phyloP scores from a whole-genome alignment of 2,329 filamentous ascomycete species.

The Hypoxylon sp. region DNA sequence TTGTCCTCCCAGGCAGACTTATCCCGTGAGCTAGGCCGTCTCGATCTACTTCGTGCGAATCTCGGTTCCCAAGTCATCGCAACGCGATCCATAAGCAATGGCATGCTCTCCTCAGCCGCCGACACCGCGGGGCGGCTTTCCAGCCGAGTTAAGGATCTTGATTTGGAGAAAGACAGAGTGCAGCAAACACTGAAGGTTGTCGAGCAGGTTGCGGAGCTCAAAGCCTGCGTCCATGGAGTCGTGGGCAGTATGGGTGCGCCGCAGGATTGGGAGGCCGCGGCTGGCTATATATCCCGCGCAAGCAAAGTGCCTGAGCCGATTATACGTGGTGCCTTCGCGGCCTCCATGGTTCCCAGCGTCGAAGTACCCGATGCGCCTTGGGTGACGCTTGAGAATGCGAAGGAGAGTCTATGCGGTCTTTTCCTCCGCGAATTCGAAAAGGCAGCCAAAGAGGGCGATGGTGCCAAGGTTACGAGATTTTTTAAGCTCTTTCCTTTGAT shows the following conservation, averaged over 20 bases:
- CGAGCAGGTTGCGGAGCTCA: slow-evolving; percentile 96
- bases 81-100: slow-evolving; percentile 86
- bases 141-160: slow-evolving; percentile 86
- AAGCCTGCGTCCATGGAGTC: slow-evolving; percentile 94
- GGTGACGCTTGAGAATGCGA: slow-evolving; percentile 87
- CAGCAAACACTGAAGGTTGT: slow-evolving; percentile 92
- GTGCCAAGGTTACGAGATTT: slow-evolving; percentile 91
- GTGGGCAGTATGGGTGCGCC: slow-evolving; percentile 97
- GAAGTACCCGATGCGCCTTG: slow-evolving; percentile 94
- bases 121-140: slow-evolving; percentile 89
- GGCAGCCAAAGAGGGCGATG: slow-evolving; percentile 88
- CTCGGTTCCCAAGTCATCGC: slow-evolving; percentile 89
- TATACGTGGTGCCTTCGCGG: slow-evolving; percentile 86
- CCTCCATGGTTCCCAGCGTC: slow-evolving; percentile 92
- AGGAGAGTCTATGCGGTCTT: slow-evolving; percentile 89
- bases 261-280: slow-evolving; percentile 98
- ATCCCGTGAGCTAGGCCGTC: slow-evolving; percentile 85
- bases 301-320: slow-evolving; percentile 85
- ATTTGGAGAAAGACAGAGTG: slow-evolving; percentile 91
- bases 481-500: slow-evolving; percentile 99
- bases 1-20: slow-evolving; percentile 89
- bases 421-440: slow-evolving; percentile 97
- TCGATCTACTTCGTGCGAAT: slow-evolving; percentile 90
- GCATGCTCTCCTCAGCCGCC: slow-evolving; percentile 89
- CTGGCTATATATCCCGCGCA: slow-evolving; percentile 88